Conservation (phyloP, 495 filamentous ascomycete species). For the Bacidia rubella region DNA sequence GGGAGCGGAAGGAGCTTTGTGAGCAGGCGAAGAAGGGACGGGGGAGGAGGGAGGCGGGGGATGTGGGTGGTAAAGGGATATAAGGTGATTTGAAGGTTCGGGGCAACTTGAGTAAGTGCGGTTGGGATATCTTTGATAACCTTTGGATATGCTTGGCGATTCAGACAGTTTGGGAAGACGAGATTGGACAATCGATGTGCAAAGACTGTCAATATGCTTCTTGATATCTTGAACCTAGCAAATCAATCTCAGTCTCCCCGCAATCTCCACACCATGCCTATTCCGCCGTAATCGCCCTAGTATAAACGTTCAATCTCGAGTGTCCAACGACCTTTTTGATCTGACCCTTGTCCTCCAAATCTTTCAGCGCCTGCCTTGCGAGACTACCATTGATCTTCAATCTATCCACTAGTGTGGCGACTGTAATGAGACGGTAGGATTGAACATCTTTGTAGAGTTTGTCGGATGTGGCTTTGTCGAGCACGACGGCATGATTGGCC, state of each 20-base stretch:
- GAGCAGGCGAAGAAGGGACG: conserved; percentile 19
- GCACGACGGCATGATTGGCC: conserved; percentile 85
- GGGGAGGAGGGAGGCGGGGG: conserved; percentile 14
- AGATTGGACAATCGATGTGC: background rate
- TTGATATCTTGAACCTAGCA: too few species aligned
- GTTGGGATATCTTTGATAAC: too few species aligned
- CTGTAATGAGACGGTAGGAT: conserved; percentile 98
- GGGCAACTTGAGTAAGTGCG: too few species aligned
- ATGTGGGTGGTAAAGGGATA: too few species aligned
- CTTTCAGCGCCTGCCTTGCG: conserved; percentile 74
- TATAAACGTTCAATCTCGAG: conserved; percentile 98
- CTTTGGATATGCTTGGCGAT: background rate
- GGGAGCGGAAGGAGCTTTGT: conserved; percentile 27
- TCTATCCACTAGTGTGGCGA: conserved; percentile 94
- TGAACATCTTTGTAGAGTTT: conserved; percentile 93
- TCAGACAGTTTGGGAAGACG: background rate
- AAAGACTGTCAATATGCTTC: too few species aligned
- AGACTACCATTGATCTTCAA: conserved; percentile 99
- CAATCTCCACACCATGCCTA: background rate
- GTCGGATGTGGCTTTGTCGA: conserved; percentile 55
- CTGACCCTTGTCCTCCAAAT: conserved; percentile 93
- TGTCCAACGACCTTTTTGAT: conserved; percentile 98
- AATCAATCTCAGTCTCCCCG: background rate
- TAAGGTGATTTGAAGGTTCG: conserved; percentile 5
- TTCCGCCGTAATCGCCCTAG: conserved; percentile 16